Conservation (phyloP, 192 early-diverging fungal genomes). For the Rhizophagus clarus region DNA sequence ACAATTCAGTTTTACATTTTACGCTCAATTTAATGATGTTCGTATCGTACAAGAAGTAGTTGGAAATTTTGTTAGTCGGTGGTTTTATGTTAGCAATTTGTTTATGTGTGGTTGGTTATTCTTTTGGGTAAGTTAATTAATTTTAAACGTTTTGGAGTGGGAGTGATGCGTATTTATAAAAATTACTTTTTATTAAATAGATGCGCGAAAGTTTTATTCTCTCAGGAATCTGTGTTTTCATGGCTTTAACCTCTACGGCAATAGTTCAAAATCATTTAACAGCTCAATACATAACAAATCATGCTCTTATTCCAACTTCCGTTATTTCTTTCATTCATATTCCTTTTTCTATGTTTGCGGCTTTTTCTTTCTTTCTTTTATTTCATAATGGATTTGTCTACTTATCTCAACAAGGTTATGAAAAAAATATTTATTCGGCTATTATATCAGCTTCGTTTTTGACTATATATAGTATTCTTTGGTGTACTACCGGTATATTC, state of each 20-base stretch:
- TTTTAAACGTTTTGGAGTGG: too few species aligned
- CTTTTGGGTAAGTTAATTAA: conserved; percentile 16
- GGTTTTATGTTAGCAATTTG: conserved; percentile 4
- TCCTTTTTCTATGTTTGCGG: conserved; percentile 23
- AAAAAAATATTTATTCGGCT: neutral
- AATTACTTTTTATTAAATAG: neutral
- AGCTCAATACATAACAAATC: neutral
- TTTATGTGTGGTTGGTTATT: neutral
- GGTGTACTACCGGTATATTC: neutral
- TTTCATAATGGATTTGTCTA: conserved; percentile 24
- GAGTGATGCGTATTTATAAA: too few species aligned
- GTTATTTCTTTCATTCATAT: conserved; percentile 18
- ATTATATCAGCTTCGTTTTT: neutral
- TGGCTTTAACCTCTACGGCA: neutral
- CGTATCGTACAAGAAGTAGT: neutral
- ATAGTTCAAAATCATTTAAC: neutral
- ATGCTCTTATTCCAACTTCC: neutral
- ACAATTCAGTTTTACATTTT: neutral
- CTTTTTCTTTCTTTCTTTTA: neutral
- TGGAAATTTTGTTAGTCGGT: neutral
- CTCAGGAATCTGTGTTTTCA: neutral
- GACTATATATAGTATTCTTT: neutral
- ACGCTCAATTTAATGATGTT: conserved; percentile 1
- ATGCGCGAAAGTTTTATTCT: neutral
- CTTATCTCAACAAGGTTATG: neutral